Evolutionary conservation across 768 basidiomycete genomes (phyloP), one percentile per base, ranked within the genome.

Genomic region (Lentinula sp.): DNA sequence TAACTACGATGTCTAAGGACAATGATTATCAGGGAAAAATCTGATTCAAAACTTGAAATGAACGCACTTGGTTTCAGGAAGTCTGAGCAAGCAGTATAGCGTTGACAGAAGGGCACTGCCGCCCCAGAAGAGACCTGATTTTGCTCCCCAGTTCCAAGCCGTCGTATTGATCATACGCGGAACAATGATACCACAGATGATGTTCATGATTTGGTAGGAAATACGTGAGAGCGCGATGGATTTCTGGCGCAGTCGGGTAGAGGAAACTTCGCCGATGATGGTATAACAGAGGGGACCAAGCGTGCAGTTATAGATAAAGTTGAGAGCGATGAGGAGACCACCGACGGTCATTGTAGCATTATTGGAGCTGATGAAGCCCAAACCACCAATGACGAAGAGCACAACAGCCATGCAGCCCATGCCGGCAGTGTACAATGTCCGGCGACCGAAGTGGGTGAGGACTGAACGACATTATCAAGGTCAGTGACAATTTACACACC

Each of bases 121-220:
- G 18, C 61, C 62, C 67, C 67, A 68, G 48, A 68, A 68, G 16
- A 67, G 42, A 23, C 67, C 67, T 41, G 58, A 53, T 60, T 68
- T 68, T 1, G 65, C 61, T 23, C 67, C 67, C 67, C 67, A 68
- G 37, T 67, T 64, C 67, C 67, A 68, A 43, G 67, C 65, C 1
- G 62, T 62, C 13, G 66, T 63, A 48, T 63, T 66, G 23, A 68
- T 60, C 68, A 68, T 68, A 10, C 65, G 46, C 37, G 68, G 67
- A 15, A 65, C 64, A 39, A 65, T 65, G 52, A 65, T 66, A 45
- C 66, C 66, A 48, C 63, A 65, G 33, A 68, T 54, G 51, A 66
- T 68, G 39, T 66, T 66, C 57, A 64, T 64, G 4, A 63, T 35
- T 42, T 66, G 64, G 53, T 68, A 68, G 20, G 67, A 33, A 15